phyloP scores from a whole-genome alignment of 1,284 basidiomycete species.

The Kalmanozyma brasiliensis region DNA sequence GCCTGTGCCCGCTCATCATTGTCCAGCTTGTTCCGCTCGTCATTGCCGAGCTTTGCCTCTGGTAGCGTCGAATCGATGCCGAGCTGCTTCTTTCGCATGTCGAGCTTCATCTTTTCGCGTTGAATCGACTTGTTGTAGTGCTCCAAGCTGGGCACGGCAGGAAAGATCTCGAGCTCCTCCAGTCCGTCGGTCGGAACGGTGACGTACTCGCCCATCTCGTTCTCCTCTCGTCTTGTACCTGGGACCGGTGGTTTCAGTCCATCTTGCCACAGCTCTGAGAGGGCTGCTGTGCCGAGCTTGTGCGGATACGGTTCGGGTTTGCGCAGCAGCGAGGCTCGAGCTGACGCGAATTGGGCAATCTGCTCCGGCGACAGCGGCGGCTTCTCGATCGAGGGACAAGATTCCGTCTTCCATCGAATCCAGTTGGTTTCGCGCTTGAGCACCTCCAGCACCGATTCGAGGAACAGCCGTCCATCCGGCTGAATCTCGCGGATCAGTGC shows the following conservation, averaged over 20 bases:
- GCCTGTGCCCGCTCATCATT: slow-evolving; percentile 33
- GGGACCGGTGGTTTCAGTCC: slow-evolving; percentile 51
- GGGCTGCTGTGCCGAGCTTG: slow-evolving; percentile 61
- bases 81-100: slow-evolving; percentile 50
- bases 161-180: slow-evolving; percentile 60
- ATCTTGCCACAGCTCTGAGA: slow-evolving; percentile 63
- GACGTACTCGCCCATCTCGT: slow-evolving; percentile 56
- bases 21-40: slow-evolving; percentile 30
- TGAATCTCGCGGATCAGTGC: slow-evolving; percentile 55
- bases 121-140: slow-evolving; percentile 53
- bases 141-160: slow-evolving; percentile 46
- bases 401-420: slow-evolving; percentile 63
- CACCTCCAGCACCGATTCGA: slow-evolving; percentile 52
- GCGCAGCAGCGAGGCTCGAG: slow-evolving; percentile 26
- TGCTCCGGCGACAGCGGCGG: slow-evolving; percentile 43
- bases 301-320: slow-evolving; percentile 39
- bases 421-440: slow-evolving; percentile 57
- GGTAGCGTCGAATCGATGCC: slow-evolving; percentile 35
- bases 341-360: slow-evolving; percentile 37
- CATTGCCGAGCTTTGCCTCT: slow-evolving; percentile 27
- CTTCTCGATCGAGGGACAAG: slow-evolving; percentile 61
- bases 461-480: slow-evolving; percentile 52
- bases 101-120: slow-evolving; percentile 48
- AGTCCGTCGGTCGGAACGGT: slow-evolving; percentile 58
- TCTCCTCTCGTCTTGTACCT: slow-evolving; percentile 37